phyloP scores from a whole-genome alignment of 83 land plant species.

The Diphasiastrum complanatum region DNA sequence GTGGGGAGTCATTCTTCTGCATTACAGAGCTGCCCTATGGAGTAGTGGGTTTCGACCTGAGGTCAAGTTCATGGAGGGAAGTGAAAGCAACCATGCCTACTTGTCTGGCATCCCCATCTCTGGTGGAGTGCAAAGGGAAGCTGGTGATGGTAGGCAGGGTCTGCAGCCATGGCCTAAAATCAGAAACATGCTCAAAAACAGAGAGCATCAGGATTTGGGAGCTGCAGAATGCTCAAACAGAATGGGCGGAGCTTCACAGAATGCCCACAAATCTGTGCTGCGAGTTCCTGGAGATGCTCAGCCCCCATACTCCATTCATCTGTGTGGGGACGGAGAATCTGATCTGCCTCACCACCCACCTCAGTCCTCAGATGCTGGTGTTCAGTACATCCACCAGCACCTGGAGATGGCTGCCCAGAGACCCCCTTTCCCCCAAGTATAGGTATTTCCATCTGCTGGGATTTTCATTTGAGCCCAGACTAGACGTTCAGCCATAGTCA shows the following conservation, averaged over 20 bases:
- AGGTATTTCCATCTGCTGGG: slow-evolving; percentile 1
- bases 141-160: slow-evolving; percentile 40
- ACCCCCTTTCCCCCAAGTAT: not conserved
- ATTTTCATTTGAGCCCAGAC: not conserved
- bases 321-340: not conserved
- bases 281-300: not conserved
- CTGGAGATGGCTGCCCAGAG: not conserved
- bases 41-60: slow-evolving; percentile 21
- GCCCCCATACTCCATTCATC: not conserved
- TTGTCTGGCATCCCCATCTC: slow-evolving; percentile 28
- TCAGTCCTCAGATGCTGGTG: not conserved
- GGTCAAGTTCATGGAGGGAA: slow-evolving; percentile 29
- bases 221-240: not conserved
- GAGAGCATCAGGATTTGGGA: not conserved
- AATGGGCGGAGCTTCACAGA: not conserved
- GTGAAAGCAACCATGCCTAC: slow-evolving; percentile 32
- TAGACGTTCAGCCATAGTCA: not conserved
- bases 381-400: not conserved
- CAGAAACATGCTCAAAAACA: not conserved
- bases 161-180: too few relatives aligned
- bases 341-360: not conserved
- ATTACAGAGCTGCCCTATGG: slow-evolving; percentile 46
- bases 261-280: not conserved
- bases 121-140: slow-evolving; percentile 25
- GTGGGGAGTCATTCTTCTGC: slow-evolving; percentile 28